phyloP scores from a whole-genome alignment of 768 basidiomycete genomes.

The Gautieria morchelliformis region DNA sequence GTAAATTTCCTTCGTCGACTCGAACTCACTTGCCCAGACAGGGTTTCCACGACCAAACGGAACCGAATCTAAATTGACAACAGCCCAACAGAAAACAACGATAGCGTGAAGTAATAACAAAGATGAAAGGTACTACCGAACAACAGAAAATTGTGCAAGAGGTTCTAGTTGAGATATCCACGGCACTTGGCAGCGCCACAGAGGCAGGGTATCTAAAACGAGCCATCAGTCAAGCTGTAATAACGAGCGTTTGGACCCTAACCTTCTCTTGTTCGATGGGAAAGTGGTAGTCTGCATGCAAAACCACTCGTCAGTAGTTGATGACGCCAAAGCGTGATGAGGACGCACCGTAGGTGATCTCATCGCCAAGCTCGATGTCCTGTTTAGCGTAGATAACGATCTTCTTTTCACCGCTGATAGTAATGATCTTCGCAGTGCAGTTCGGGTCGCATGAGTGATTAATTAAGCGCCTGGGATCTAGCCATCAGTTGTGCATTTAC shows the following conservation, averaged over 20 bases:
- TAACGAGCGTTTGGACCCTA: neutral
- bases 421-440: conserved; percentile 85
- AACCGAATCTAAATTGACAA: neutral
- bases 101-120: conserved; percentile 5
- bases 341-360: conserved; percentile 87
- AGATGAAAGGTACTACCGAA: neutral
- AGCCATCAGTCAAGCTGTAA: neutral
- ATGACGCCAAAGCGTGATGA: neutral
- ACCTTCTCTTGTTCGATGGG: conserved; percentile 93
- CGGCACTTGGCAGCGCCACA: conserved; percentile 88
- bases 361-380: conserved; percentile 91
- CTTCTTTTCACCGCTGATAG: conserved; percentile 88
- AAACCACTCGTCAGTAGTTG: neutral
- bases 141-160: neutral
- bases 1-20: too few species aligned
- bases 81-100: neutral
- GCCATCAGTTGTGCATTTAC: conserved; percentile 32
- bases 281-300: conserved; percentile 85
- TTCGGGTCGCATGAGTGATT: conserved; percentile 98
- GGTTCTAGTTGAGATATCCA: conserved; percentile 82
- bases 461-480: conserved; percentile 68
- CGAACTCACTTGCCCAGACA: too few species aligned
- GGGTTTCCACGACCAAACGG: neutral
- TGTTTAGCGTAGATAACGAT: conserved; percentile 99
- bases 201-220: conserved; percentile 65